Evolutionary conservation across 1,284 basidiomycete species (phyloP).

Genomic region (Rhodotorula mucilaginosa): DNA sequence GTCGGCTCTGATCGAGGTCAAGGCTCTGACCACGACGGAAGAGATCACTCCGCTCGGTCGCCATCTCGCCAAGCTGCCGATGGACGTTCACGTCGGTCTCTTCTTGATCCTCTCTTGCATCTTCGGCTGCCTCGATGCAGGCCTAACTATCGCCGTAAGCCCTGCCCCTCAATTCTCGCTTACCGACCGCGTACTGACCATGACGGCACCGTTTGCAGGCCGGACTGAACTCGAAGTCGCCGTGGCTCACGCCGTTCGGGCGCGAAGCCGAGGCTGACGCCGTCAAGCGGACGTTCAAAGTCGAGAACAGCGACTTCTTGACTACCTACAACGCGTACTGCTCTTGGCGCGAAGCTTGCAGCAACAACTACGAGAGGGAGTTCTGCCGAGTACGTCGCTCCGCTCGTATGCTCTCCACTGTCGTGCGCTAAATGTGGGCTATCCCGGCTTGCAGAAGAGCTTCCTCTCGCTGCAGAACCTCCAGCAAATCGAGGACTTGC

Average conservation of each 20-base stretch:
- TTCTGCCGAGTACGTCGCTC: constrained; percentile 63
- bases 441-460: constrained; percentile 25
- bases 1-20: constrained; percentile 82
- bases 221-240: constrained; percentile 86
- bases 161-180: no score
- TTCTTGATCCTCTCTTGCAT: constrained; percentile 82
- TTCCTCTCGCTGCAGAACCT: constrained; percentile 63
- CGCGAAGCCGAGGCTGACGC: constrained; percentile 81
- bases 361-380: constrained; percentile 54
- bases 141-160: constrained; percentile 75
- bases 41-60: constrained; percentile 95
- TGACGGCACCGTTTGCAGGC: constrained; percentile 52
- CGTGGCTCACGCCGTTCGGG: constrained; percentile 86
- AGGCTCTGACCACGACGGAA: constrained; percentile 78
- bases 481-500: constrained; percentile 92
- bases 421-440: background rate
- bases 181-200: background rate
- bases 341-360: constrained; percentile 78
- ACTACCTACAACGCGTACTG: constrained; percentile 89
- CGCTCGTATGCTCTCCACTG: no score
- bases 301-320: constrained; percentile 92
- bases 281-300: constrained; percentile 76
- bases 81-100: constrained; percentile 95
- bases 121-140: constrained; percentile 89
- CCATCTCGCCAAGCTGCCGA: constrained; percentile 85